Percentiles rank a stretch among this genome's conserved stretches.
These are phyloP conservation scores for Rhizoclosmatium sp. DNA, from an alignment of 192 early-diverging fungal genomes.

Conservation along the genomic window DNA sequence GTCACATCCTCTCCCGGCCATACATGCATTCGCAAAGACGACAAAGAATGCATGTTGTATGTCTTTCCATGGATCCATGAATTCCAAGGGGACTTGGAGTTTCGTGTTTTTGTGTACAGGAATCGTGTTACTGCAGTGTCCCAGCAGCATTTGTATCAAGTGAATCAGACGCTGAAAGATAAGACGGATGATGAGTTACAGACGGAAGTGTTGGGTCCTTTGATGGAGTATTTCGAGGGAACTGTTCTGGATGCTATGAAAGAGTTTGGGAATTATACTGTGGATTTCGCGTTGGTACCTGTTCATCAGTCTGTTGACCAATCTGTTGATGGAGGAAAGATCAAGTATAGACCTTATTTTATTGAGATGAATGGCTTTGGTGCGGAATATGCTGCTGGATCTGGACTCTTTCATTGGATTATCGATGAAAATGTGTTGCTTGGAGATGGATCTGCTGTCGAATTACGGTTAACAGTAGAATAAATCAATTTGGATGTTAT, in stretches of 20 bases:
- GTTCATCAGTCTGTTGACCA: background rate
- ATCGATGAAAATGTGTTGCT: constrained; percentile 3
- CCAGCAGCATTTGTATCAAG: constrained; percentile 6
- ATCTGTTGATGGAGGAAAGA: background rate
- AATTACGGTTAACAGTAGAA: constrained; percentile 15
- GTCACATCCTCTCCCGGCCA: background rate
- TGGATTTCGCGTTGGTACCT: constrained; percentile 8
- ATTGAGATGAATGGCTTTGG: constrained; percentile 24
- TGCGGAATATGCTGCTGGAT: constrained; percentile 18
- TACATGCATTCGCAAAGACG: constrained; percentile 3
- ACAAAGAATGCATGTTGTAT: background rate
- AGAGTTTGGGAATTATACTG: background rate
- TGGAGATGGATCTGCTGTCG: constrained; percentile 19
- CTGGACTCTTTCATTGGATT: constrained; percentile 16
- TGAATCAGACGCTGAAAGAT: background rate
- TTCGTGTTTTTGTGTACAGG: constrained; percentile 20
- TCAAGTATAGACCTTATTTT: constrained; percentile 13
- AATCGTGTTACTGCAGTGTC: constrained; percentile 14
- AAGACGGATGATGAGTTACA: constrained; percentile 5
- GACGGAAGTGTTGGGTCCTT: background rate
- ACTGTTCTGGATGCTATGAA: background rate
- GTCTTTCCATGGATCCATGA: constrained; percentile 9
- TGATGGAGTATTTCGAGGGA: background rate
- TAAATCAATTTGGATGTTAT: background rate
- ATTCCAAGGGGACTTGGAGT: constrained; percentile 12